Percentiles rank a stretch among this genome's conserved stretches.
phyloP scores from a whole-genome alignment of 768 basidiomycete genomes.

The Boletus rufocinnamomeus region DNA sequence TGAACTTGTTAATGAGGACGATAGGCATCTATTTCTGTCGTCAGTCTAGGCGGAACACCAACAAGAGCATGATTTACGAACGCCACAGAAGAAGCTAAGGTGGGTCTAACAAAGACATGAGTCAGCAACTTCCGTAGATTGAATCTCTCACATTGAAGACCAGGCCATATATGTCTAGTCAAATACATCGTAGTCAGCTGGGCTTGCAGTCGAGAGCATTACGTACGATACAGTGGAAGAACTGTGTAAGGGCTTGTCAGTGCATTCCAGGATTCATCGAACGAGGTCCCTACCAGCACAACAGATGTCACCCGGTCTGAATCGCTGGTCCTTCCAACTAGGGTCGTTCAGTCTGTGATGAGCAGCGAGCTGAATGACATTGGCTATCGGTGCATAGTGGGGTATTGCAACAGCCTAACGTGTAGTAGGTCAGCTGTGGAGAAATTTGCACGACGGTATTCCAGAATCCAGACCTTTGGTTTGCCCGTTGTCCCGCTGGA shows the following conservation, averaged over 20 bases:
- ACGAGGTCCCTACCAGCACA: conserved; percentile 49
- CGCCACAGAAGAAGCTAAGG: conserved; percentile 54
- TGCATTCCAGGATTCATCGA: neutral
- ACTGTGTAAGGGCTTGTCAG: conserved; percentile 17
- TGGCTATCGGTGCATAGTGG: conserved; percentile 59
- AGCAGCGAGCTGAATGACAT: conserved; percentile 59
- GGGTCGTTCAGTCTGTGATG: conserved; percentile 52
- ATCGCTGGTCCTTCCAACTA: conserved; percentile 49
- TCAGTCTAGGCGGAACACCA: conserved; percentile 6
- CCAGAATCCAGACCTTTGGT: conserved; percentile 55
- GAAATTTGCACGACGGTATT: neutral
- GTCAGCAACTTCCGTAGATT: neutral
- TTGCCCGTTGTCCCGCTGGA: conserved; percentile 77
- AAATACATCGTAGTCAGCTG: neutral
- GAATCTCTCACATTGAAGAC: conserved; percentile 51
- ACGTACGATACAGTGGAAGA: no score
- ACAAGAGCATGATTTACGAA: conserved; percentile 35
- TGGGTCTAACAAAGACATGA: conserved; percentile 51
- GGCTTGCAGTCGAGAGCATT: no score
- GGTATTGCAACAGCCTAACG: conserved; percentile 59
- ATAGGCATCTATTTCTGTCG: conserved; percentile 39
- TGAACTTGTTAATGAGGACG: no score
- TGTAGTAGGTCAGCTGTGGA: neutral
- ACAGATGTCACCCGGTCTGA: conserved; percentile 60
- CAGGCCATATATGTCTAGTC: conserved; percentile 65